These are phyloP conservation scores for Phaeosphaeriaceae sp. DNA, from an alignment of 2,329 filamentous ascomycete genomes.

Conservation along the genomic window DNA sequence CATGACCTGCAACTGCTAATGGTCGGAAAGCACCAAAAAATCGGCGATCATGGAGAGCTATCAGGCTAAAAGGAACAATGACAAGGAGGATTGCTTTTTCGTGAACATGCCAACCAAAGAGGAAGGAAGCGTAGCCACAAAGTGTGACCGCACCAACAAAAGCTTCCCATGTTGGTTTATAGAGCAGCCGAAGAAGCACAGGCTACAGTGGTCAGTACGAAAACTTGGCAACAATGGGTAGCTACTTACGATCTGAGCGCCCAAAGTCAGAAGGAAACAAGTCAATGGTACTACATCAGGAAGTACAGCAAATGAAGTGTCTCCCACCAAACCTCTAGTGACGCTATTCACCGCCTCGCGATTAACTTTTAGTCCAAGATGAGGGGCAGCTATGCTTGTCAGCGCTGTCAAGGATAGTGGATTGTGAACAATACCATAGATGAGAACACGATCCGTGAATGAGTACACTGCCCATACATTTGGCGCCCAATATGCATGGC, in stretches of 20 bases:
- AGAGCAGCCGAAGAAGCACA: constrained; percentile 79
- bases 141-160: constrained; percentile 90
- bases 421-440: constrained; percentile 67
- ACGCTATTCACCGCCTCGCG: constrained; percentile 81
- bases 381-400: constrained; percentile 72
- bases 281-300: constrained; percentile 80
- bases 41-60: constrained; percentile 86
- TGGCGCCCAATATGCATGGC: constrained; percentile 98
- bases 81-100: constrained; percentile 95
- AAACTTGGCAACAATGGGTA: neutral
- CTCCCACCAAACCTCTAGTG: constrained; percentile 89
- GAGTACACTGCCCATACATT: constrained; percentile 98
- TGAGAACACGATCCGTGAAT: constrained; percentile 82
- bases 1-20: constrained; percentile 89
- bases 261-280: constrained; percentile 82
- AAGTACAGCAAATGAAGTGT: constrained; percentile 91
- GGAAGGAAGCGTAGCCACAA: constrained; percentile 93
- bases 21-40: constrained; percentile 92
- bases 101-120: constrained; percentile 98
- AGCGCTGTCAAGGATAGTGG: neutral
- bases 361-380: constrained; percentile 76
- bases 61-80: constrained; percentile 92
- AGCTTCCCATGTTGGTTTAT: constrained; percentile 80
- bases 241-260: constrained; percentile 72
- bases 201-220: constrained; percentile 25